Conservation (phyloP, 768 basidiomycete genomes). For the Tulasnella sp. region DNA sequence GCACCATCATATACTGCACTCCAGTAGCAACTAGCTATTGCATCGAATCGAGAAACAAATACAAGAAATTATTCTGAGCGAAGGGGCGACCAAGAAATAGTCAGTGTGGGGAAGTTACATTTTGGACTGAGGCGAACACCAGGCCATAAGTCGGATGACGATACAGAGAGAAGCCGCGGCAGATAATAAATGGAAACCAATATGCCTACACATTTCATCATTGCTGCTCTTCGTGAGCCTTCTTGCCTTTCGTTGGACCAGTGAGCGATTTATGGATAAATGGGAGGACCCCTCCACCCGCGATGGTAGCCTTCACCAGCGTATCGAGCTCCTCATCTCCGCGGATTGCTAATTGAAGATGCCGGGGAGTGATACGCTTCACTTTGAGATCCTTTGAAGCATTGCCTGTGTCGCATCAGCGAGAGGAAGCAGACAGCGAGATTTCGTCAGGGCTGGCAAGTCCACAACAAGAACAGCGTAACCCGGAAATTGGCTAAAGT, state of each 20-base stretch:
- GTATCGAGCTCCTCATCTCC: conserved; percentile 97
- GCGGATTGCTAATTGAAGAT: conserved; percentile 91
- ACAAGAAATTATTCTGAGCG: too few species aligned
- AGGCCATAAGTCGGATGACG: too few species aligned
- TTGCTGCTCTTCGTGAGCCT: not conserved
- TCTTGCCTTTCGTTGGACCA: conserved; percentile 15
- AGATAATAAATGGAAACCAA: too few species aligned
- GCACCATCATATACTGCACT: not conserved
- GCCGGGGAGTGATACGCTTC: conserved; percentile 93
- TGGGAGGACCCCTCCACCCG: conserved; percentile 78
- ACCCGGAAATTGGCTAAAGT: not conserved
- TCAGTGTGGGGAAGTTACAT: too few species aligned
- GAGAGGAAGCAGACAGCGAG: not conserved
- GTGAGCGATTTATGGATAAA: conserved; percentile 85
- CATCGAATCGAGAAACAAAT: too few species aligned
- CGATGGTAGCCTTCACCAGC: conserved; percentile 88
- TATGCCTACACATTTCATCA: not conserved
- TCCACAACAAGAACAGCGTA: not conserved
- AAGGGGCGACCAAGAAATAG: too few species aligned
- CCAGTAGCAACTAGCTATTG: too few species aligned
- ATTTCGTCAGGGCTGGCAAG: not conserved
- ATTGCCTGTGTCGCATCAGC: conserved; percentile 51
- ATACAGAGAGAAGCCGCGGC: too few species aligned
- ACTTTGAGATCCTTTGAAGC: conserved; percentile 96
- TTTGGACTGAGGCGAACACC: too few species aligned